Conservation (phyloP, 352 stramenopile genomes). For the Phytophthora macrochlamydospora region DNA sequence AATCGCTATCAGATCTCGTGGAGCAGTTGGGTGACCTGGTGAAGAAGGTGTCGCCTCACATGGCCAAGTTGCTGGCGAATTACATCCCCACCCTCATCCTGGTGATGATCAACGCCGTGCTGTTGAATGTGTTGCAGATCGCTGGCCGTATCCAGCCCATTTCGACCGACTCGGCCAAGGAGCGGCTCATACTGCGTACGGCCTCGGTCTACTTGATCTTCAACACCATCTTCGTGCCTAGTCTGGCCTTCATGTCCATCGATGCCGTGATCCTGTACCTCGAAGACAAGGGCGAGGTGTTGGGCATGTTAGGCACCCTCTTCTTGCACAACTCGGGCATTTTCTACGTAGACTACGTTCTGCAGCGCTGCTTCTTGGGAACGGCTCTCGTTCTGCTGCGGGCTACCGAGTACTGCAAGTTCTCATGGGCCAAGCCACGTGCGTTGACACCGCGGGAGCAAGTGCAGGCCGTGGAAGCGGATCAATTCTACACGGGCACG, state of each 20-base stretch:
- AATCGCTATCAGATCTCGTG: constrained; percentile 74
- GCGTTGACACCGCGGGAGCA: constrained; percentile 79
- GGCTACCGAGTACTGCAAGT: constrained; percentile 82
- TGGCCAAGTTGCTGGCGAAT: constrained; percentile 78
- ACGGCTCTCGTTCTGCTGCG: constrained; percentile 78
- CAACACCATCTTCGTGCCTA: constrained; percentile 89
- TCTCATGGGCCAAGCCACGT: constrained; percentile 78
- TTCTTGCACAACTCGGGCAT: constrained; percentile 90
- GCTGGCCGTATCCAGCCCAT: constrained; percentile 85
- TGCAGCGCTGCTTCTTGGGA: constrained; percentile 83
- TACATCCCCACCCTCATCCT: constrained; percentile 88
- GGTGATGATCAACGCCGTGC: constrained; percentile 86
- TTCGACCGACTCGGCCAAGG: constrained; percentile 84
- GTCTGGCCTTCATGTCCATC: constrained; percentile 87
- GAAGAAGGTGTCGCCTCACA: constrained; percentile 70
- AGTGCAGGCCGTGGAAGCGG: constrained; percentile 70
- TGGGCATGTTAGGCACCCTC: constrained; percentile 82
- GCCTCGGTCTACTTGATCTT: constrained; percentile 87
- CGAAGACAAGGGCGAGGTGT: constrained; percentile 69
- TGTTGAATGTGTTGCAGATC: constrained; percentile 85
- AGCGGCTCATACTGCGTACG: constrained; percentile 80
- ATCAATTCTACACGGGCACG: constrained; percentile 85
- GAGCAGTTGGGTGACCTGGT: constrained; percentile 61
- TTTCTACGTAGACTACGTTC: constrained; percentile 89
- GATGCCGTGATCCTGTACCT: constrained; percentile 83